phyloP scores from a whole-genome alignment of 139 green algal genomes.

The Monoraphidium neglectum region DNA sequence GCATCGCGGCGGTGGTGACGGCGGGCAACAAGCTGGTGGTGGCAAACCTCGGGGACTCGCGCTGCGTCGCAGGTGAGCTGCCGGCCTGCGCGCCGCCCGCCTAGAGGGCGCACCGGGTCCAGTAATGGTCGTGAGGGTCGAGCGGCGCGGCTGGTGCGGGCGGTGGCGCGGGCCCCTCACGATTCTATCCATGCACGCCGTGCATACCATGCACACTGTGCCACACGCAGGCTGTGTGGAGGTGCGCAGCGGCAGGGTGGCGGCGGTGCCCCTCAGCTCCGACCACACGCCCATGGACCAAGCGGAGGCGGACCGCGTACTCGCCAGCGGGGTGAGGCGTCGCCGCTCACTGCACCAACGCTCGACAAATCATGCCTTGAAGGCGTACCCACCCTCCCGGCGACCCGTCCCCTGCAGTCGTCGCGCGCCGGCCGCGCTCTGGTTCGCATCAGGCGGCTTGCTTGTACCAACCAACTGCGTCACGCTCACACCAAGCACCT shows the following conservation, averaged over 20 bases:
- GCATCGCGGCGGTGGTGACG: constrained; percentile 30
- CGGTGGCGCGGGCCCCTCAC: background rate
- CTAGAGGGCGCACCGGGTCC: no score
- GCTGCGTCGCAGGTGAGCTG: constrained; percentile 44
- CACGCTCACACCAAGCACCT: background rate
- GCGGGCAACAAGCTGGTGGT: constrained; percentile 26
- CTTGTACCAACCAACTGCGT: no score
- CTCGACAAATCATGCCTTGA: no score
- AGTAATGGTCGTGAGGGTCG: no score
- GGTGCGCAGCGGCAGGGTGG: constrained; percentile 11
- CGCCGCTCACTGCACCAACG: no score
- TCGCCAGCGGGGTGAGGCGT: constrained; percentile 42
- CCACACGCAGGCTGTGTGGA: constrained; percentile 35
- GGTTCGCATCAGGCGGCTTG: no score
- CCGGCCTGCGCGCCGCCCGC: no score
- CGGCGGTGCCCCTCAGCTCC: constrained; percentile 40
- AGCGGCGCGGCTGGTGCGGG: background rate
- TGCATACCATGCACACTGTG: no score
- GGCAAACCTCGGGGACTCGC: constrained; percentile 56
- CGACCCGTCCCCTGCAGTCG: no score
- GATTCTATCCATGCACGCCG: background rate
- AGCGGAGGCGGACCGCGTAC: constrained; percentile 45
- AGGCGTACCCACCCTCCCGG: no score
- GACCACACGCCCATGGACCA: constrained; percentile 56
- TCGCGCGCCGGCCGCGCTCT: no score